Evolutionary conservation across 768 basidiomycete species (phyloP).

Genomic region (Hypholoma sublateritium): DNA sequence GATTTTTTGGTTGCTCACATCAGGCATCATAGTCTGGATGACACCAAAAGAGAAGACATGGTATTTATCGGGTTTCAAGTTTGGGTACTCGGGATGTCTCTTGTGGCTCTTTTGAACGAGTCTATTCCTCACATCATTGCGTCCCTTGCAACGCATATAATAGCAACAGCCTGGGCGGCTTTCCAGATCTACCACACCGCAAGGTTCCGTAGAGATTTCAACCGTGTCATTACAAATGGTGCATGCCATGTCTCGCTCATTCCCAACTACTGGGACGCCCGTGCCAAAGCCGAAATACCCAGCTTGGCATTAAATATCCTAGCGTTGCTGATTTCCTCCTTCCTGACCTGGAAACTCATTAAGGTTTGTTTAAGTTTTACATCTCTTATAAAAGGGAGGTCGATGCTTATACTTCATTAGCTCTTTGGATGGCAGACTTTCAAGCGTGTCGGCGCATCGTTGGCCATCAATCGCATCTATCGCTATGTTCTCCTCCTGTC

Average conservation of each 20-base stretch:
- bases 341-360: slow-evolving; percentile 73
- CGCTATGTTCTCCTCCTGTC: slow-evolving; percentile 69
- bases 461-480: slow-evolving; percentile 73
- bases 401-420: slow-evolving; percentile 28
- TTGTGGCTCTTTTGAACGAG: slow-evolving; percentile 71
- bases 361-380: slow-evolving; percentile 44
- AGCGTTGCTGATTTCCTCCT: slow-evolving; percentile 56
- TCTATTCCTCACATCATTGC: slow-evolving; percentile 82
- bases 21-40: slow-evolving; percentile 46
- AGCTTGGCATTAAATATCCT: slow-evolving; percentile 62
- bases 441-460: slow-evolving; percentile 79
- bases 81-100: slow-evolving; percentile 79
- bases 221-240: slow-evolving; percentile 56
- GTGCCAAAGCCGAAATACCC: slow-evolving; percentile 61
- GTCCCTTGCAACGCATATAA: slow-evolving; percentile 68
- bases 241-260: slow-evolving; percentile 62
- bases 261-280: slow-evolving; percentile 62
- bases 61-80: slow-evolving; percentile 78
- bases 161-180: slow-evolving; percentile 72
- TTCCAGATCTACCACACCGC: slow-evolving; percentile 66
- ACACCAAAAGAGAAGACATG: slow-evolving; percentile 78
- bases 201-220: slow-evolving; percentile 56
- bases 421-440: slow-evolving; percentile 86
- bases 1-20: background rate
- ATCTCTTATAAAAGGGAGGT: background rate